phyloP scores from a whole-genome alignment of 371 early-diverging fungal genomes.

The Syncephalastrum racemosum region DNA sequence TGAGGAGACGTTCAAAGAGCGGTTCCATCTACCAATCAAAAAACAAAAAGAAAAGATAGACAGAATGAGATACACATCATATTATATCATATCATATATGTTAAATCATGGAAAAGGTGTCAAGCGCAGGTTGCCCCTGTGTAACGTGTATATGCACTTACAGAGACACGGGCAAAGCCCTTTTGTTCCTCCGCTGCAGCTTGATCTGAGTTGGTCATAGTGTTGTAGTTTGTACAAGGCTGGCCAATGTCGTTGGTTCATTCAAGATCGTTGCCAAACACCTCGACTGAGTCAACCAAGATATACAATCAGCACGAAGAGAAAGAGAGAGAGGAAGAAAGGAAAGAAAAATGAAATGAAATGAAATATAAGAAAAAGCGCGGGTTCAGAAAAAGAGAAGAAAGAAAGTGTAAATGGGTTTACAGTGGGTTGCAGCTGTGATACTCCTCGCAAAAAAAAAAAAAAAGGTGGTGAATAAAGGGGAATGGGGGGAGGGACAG shows the following conservation, averaged over 20 bases:
- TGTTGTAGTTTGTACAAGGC: neutral
- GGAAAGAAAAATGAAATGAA: neutral
- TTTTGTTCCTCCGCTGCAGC: slow-evolving; percentile 10
- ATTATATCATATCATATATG: neutral
- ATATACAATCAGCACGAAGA: neutral
- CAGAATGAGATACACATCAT: neutral
- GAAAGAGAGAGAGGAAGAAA: slow-evolving; percentile 2
- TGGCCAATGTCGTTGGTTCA: slow-evolving; percentile 8
- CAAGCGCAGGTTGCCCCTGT: neutral
- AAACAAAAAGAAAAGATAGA: slow-evolving; percentile 4
- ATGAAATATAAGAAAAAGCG: slow-evolving; percentile 12
- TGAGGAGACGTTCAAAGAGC: slow-evolving; percentile 33
- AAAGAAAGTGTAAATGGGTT: neutral
- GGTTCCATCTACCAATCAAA: slow-evolving; percentile 32
- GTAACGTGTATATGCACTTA: slow-evolving; percentile 8
- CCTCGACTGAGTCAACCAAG: neutral
- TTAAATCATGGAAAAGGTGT: neutral
- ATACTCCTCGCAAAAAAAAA: slow-evolving; percentile 6
- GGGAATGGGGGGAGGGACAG: slow-evolving; percentile 6
- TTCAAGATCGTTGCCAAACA: slow-evolving; percentile 7
- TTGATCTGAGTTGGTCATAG: slow-evolving; percentile 19
- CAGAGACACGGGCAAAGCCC: slow-evolving; percentile 15
- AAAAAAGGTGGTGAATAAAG: slow-evolving; percentile 15
- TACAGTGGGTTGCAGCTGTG: too few species aligned
- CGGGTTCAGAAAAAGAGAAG: neutral